phyloP scores from a whole-genome alignment of 106 monocot genomes.

The Dendrobium catenatum region DNA sequence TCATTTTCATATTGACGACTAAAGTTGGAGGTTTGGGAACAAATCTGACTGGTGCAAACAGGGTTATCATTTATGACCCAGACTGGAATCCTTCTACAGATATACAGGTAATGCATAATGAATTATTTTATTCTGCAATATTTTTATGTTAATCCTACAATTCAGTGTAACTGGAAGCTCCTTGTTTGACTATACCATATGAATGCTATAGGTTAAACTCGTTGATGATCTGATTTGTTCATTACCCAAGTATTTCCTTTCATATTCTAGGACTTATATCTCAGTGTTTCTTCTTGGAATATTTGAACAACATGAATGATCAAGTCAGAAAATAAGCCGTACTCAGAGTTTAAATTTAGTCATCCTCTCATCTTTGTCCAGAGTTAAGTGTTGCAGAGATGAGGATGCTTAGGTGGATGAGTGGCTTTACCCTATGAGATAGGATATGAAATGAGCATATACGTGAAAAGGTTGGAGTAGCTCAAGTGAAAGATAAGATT shows the following conservation, averaged over 20 bases:
- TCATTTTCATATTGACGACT: slow-evolving; percentile 85
- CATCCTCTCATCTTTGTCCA: background rate
- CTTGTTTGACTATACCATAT: background rate
- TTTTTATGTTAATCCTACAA: background rate
- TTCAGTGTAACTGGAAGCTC: background rate
- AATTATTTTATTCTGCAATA: background rate
- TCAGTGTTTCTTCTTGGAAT: background rate
- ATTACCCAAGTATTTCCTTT: no score
- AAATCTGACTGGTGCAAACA: slow-evolving; percentile 79
- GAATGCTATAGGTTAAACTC: background rate
- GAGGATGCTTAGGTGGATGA: no score
- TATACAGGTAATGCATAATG: slow-evolving; percentile 60
- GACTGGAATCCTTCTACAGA: slow-evolving; percentile 99
- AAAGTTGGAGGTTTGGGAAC: slow-evolving; percentile 97
- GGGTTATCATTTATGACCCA: slow-evolving; percentile 95
- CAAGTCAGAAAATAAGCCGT: no score
- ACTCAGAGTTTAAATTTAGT: background rate
- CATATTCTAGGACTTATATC: background rate
- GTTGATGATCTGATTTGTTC: background rate
- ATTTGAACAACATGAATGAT: background rate
- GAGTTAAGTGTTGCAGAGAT: no score
- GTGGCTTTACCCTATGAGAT: no score
- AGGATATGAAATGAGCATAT: no score
- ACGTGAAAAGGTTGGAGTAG: no score
- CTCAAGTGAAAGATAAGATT: no score